phyloP scores from a whole-genome alignment of 306 rosid species.

The Ochetophila trinervis region DNA sequence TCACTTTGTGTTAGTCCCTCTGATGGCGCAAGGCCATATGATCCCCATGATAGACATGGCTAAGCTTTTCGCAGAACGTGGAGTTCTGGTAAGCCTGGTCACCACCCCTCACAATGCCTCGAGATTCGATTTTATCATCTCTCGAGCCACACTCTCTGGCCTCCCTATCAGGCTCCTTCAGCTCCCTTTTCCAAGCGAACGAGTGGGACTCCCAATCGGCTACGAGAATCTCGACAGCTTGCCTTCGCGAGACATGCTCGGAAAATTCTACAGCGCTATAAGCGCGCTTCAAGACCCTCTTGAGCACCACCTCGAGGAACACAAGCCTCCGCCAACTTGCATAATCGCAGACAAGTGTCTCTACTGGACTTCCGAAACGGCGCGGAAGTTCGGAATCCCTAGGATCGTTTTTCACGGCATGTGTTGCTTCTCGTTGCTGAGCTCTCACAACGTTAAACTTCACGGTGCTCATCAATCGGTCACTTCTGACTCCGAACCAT shows the following conservation, averaged over 20 bases:
- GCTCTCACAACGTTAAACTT: slow-evolving; percentile 50
- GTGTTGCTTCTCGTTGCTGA: slow-evolving; percentile 62
- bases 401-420: slow-evolving; percentile 70
- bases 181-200: slow-evolving; percentile 57
- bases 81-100: slow-evolving; percentile 54
- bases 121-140: slow-evolving; percentile 40
- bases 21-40: slow-evolving; percentile 94
- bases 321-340: slow-evolving; percentile 45
- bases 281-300: slow-evolving; percentile 59
- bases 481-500: slow-evolving; percentile 39
- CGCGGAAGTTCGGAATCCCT: slow-evolving; percentile 51
- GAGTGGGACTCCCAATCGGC: slow-evolving; percentile 64
- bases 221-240: slow-evolving; percentile 71
- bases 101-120: slow-evolving; percentile 68
- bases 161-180: slow-evolving; percentile 41
- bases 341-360: slow-evolving; percentile 67
- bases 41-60: slow-evolving; percentile 91
- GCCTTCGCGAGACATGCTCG: slow-evolving; percentile 50
- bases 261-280: slow-evolving; percentile 59
- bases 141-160: slow-evolving; percentile 37
- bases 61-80: slow-evolving; percentile 46
- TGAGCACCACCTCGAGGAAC: slow-evolving; percentile 41
- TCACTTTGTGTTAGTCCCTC: slow-evolving; percentile 74
- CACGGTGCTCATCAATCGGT: slow-evolving; percentile 36
- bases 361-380: slow-evolving; percentile 54